A percentile compares a stretch with the other conserved stretches of the same genome.
These are phyloP conservation scores for Salvia miltiorrhiza DNA, from an alignment of 257 asterid genomes.

Conservation along the genomic window DNA sequence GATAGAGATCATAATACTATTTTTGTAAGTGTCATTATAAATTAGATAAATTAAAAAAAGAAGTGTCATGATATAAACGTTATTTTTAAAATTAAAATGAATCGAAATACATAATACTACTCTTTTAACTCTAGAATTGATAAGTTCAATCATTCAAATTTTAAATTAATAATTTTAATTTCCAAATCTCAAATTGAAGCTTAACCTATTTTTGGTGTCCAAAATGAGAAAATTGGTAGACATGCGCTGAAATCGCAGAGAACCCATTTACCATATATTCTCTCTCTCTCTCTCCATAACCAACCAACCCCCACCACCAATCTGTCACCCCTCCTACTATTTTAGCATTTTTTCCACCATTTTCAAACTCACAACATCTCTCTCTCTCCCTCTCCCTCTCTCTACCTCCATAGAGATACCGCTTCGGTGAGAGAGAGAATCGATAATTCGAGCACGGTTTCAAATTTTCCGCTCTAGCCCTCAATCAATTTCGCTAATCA, in stretches of 20 bases:
- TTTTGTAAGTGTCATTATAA: too few species aligned
- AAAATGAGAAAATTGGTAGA: too few species aligned
- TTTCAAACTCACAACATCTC: constrained; percentile 17
- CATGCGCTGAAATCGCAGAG: neutral
- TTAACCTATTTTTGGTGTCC: too few species aligned
- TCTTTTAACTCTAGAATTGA: too few species aligned
- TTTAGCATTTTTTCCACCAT: neutral
- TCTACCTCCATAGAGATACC: constrained; percentile 3
- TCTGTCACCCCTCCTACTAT: constrained; percentile 22
- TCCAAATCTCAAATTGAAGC: too few species aligned
- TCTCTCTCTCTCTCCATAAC: neutral
- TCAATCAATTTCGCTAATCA: neutral
- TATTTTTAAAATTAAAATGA: too few species aligned
- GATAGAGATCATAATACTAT: too few species aligned
- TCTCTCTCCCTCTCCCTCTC: constrained; percentile 1
- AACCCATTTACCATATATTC: constrained; percentile 4
- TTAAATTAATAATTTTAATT: too few species aligned
- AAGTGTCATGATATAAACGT: too few species aligned
- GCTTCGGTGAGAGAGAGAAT: constrained; percentile 16
- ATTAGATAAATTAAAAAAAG: too few species aligned
- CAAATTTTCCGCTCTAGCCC: neutral
- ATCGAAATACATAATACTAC: too few species aligned
- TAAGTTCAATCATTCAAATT: too few species aligned
- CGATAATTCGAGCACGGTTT: constrained; percentile 17
- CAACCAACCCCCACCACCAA: constrained; percentile 33